phyloP scores from a whole-genome alignment of 2,329 filamentous ascomycete genomes.

The Aurifilum marmelostoma region DNA sequence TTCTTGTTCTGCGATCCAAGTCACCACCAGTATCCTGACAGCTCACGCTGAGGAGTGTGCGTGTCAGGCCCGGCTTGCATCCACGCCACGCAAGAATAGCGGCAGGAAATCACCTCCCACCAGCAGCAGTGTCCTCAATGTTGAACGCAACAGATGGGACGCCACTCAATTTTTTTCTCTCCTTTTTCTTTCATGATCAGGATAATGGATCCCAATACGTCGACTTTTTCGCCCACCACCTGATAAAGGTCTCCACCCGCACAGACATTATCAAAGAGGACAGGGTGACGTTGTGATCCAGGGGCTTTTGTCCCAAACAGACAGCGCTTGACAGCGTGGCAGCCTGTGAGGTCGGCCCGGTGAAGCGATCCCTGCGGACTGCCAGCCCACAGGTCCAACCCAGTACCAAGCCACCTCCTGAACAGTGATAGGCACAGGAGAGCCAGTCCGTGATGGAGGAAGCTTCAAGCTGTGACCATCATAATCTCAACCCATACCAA shows the following conservation, averaged over 20 bases:
- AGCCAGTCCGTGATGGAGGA: background rate
- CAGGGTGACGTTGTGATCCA: background rate
- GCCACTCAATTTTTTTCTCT: background rate
- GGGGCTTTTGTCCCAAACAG: background rate
- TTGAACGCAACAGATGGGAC: background rate
- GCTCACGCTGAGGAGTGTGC: conserved; percentile 2
- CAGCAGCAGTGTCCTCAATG: background rate
- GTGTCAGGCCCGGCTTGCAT: background rate
- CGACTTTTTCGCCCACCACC: background rate
- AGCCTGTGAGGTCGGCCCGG: conserved; percentile 16
- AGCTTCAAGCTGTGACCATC: background rate
- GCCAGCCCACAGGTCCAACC: conserved; percentile 14
- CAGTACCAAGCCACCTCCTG: background rate
- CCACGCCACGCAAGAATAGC: background rate
- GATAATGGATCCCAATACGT: background rate
- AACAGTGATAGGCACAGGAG: background rate
- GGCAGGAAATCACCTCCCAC: background rate
- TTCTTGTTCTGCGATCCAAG: background rate
- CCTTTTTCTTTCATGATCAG: conserved; percentile 8
- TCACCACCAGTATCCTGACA: background rate
- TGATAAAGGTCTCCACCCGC: background rate
- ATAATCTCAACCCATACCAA: background rate
- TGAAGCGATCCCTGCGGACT: conserved; percentile 18
- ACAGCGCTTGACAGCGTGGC: conserved; percentile 13
- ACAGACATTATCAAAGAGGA: background rate